Evolutionary conservation across 805 yeast genomes (phyloP), one percentile per base, ranked within the genome.

Genomic region (Cyberlindnera xylosilytica): DNA sequence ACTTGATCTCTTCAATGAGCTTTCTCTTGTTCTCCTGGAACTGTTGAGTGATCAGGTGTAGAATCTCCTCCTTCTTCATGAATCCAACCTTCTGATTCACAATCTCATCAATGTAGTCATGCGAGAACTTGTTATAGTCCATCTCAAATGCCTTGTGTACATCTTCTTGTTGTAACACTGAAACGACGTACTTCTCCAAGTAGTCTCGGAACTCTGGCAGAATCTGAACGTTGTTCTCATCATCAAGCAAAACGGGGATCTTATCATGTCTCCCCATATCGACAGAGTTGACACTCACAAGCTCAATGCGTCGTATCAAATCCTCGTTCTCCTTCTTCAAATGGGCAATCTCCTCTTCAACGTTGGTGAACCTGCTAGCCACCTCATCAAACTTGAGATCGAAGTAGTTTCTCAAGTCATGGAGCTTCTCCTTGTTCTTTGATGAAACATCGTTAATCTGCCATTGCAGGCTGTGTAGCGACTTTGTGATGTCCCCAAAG

Each of bases 131-230:
- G 19, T 50, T 37, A 30, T 46, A 46, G 35, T 54, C 32, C 15
- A 55, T 5, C 24, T 49, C 32, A 33, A 53, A 55, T 5, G 35
- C 12, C 12, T 34, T 17, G 3, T 36, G 38, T 1, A 18, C 6
- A 4, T 39, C 39, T 18, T 47, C 13, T 4, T 36, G 26, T 11
- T 44, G 34, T 8, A 46, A 19, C 3, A 34, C 28, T 2, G 44
- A 38, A 20, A 41, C 27, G 27, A 56, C 42, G 24, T 36, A 45
- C 7, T 30, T 4, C 6, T 52, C 40, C 10, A 57, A 40, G 28
- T 42, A 56, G 1, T 33, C 22, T 32, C 46, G 47, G 33, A 57
- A 55, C 38, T 57, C 57, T 15, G 61, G 61, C 11, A 57, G 20
- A 0, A 57, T 23, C 19, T 52, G 46, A 11, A 55, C 38, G 35